These are phyloP conservation scores for Climacium dendroides DNA, from an alignment of 225 moss, liverwort and hornwort genomes.

Conservation along the genomic window DNA sequence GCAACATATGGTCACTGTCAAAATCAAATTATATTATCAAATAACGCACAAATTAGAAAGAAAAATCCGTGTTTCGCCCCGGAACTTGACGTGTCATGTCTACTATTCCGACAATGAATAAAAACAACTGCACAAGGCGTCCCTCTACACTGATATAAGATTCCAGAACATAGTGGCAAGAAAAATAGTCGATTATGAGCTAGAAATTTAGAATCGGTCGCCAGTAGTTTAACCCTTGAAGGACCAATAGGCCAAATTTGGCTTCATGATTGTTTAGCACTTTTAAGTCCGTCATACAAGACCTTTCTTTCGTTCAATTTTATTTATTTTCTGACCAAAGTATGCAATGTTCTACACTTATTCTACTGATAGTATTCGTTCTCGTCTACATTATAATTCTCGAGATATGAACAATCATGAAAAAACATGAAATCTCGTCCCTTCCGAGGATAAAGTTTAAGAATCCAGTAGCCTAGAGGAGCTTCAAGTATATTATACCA, in stretches of 20 bases:
- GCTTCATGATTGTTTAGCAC: background rate
- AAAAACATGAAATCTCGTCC: background rate
- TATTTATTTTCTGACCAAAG: background rate
- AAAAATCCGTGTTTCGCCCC: background rate
- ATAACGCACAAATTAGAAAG: background rate
- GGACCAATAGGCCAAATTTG: background rate
- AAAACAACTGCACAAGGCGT: background rate
- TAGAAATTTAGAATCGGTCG: background rate
- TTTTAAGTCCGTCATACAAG: background rate
- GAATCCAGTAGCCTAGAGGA: background rate
- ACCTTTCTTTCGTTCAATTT: background rate
- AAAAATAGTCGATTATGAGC: background rate
- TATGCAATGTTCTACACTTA: background rate
- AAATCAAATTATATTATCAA: background rate
- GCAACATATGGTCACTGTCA: background rate
- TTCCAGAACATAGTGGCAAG: background rate
- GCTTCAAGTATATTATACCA: background rate
- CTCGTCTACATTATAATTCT: background rate
- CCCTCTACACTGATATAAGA: background rate
- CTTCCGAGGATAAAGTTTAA: background rate
- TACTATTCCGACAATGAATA: background rate
- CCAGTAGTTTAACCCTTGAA: background rate
- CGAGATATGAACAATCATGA: background rate
- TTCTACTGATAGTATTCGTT: background rate
- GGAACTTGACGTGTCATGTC: background rate